phyloP scores from a whole-genome alignment of 2,329 filamentous ascomycete species.

The Neoscytalidium dimidiatum region DNA sequence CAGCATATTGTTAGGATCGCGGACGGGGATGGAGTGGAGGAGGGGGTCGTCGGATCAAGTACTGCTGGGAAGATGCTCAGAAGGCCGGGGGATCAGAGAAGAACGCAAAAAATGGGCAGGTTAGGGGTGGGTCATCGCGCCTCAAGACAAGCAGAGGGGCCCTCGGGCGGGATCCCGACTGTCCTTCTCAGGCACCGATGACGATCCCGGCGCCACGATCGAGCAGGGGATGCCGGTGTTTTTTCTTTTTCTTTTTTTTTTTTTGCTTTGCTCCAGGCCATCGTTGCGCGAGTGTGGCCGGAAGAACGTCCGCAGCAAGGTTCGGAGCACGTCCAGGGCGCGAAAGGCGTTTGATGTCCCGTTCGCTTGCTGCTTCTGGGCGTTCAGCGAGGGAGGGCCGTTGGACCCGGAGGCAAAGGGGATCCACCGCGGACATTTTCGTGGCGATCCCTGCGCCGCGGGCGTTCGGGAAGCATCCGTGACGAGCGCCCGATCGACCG shows the following conservation, averaged over 20 bases:
- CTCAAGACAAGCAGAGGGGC: neutral
- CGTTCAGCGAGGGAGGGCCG: neutral
- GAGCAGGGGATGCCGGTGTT: neutral
- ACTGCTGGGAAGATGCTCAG: neutral
- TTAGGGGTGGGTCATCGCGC: neutral
- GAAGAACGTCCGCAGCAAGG: constrained; percentile 1
- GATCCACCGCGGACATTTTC: neutral
- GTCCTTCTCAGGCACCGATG: neutral
- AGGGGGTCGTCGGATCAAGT: neutral
- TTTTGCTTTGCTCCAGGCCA: neutral
- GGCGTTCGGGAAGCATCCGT: neutral
- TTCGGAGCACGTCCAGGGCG: neutral
- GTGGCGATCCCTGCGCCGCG: neutral
- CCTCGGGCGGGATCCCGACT: neutral
- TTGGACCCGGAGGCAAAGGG: neutral
- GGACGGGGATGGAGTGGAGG: neutral
- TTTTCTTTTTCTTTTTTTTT: too few species aligned
- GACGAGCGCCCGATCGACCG: neutral
- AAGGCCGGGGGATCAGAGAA: neutral
- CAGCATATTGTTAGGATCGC: neutral
- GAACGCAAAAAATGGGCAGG: neutral
- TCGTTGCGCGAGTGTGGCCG: neutral
- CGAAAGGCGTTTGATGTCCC: neutral
- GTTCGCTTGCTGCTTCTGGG: neutral
- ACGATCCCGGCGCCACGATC: neutral